Evolutionary conservation across 768 basidiomycete genomes (phyloP), one percentile per base, ranked within the genome.

Genomic region (Dictyophora rubrovolvata): DNA sequence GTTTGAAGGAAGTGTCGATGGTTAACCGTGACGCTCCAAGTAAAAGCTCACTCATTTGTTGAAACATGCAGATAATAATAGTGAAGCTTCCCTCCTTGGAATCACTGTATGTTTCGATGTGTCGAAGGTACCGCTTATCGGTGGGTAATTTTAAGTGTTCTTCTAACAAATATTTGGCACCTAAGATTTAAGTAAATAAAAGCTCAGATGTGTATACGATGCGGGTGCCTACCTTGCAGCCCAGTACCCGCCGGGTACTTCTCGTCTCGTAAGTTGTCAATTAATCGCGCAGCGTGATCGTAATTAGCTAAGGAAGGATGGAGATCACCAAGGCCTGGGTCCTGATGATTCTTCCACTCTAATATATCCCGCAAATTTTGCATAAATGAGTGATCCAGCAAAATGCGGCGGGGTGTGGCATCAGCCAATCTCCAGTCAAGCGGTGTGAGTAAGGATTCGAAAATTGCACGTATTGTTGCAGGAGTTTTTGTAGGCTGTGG

Each of bases 381-480:
- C 50, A 68, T 65, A 53, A 70, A 70, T 2, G 63, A 66, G 10
- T 63, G 63, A 35, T 70, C 65, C 7, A 65, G 42, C 34, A 68
- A 48, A 8, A 69, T 61, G n/a, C 62, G 63, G n/a, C 64, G 60
- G 12, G 69, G 69, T 11, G 69, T 70, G 20, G 67, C 65, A 59
- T 70, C 68, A 0, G 67, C 67, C 0, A 70, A 65, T 57, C 65
- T 63, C 69, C 69, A 70, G 10, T 60, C 46, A 70, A 49, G 5
- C 56, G 14, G 61, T 53, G 1, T 60, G 48, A 17, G 65, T 37
- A n/a, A n/a, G 0, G 53, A 22, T 2, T 63, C 61, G 5, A 56
- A 61, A n/a, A n/a, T n/a, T 2, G 60, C 28, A 17, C 53, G 61
- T 11, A 59, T n/a, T n/a, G n/a, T n/a, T 23, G 2, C 56, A 61